A percentile compares a stretch with the other conserved stretches of the same genome.
Conservation (phyloP, 177 flowering plant species). For the Vitis hybrid region DNA sequence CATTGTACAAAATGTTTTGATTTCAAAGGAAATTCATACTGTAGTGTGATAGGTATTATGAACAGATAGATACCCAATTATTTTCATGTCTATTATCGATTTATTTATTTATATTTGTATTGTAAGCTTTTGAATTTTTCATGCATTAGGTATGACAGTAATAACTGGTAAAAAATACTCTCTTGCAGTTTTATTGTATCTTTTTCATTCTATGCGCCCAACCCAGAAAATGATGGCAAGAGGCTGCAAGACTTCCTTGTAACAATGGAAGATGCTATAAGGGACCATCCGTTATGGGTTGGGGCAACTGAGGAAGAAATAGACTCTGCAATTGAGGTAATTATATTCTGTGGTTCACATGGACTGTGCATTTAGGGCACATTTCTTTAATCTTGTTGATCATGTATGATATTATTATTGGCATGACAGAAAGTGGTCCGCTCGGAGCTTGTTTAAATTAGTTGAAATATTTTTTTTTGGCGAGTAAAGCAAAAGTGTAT, state of each 20-base stretch:
- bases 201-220: constrained; percentile 38
- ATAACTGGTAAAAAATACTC: background rate
- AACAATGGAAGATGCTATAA: constrained; percentile 41
- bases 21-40: no score
- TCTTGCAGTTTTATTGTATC: constrained; percentile 55
- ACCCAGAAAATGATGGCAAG: constrained; percentile 50
- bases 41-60: no score
- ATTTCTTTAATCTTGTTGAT: background rate
- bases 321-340: constrained; percentile 50
- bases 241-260: constrained; percentile 50
- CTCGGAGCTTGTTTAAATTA: no score
- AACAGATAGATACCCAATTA: no score
- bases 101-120: no score
- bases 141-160: background rate
- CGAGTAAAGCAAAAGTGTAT: no score
- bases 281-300: constrained; percentile 50
- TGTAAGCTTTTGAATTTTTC: background rate
- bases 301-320: constrained; percentile 42
- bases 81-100: no score
- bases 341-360: background rate
- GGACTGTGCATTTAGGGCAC: background rate
- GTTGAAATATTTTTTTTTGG: no score
- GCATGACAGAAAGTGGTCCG: no score
- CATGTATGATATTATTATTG: background rate
- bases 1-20: no score